These are phyloP conservation scores for Lachnellula cervina DNA, from an alignment of 2,329 filamentous ascomycete genomes.

Conservation along the genomic window DNA sequence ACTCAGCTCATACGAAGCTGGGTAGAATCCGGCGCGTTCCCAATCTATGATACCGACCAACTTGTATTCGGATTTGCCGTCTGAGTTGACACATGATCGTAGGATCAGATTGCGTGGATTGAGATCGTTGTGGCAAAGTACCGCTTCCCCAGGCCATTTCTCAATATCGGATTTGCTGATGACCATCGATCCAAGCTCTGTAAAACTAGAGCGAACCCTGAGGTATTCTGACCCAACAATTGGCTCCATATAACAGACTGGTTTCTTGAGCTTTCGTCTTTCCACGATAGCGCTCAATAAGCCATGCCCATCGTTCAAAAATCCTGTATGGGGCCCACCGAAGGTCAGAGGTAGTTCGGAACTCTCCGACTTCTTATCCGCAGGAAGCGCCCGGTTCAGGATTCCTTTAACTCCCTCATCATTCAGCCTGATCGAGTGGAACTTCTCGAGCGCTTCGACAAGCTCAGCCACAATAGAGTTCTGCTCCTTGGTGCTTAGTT, in stretches of 20 bases:
- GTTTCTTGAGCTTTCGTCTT: constrained; percentile 6
- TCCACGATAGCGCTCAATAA: constrained; percentile 10
- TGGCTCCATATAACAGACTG: constrained; percentile 8
- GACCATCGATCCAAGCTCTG: constrained; percentile 14
- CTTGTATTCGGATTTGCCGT: constrained; percentile 13
- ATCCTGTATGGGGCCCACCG: constrained; percentile 9
- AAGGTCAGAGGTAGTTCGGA: constrained; percentile 3
- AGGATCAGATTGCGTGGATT: constrained; percentile 16
- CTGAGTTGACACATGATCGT: constrained; percentile 1
- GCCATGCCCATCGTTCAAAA: constrained; percentile 4
- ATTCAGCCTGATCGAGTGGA: constrained; percentile 6
- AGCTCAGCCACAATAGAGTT: constrained; percentile 10
- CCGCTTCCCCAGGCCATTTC: constrained; percentile 20
- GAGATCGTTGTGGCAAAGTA: constrained; percentile 19
- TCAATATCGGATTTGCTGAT: constrained; percentile 19
- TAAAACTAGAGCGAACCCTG: constrained; percentile 5
- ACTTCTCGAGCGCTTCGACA: constrained; percentile 9
- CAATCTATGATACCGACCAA: constrained; percentile 21
- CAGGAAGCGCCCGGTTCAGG: constrained; percentile 5
- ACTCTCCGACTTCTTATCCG: constrained; percentile 2
- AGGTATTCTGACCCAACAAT: constrained; percentile 8
- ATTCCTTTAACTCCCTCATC: constrained; percentile 3
- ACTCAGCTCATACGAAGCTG: constrained; percentile 17
- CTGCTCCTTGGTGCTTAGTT: constrained; percentile 11
- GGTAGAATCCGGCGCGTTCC: constrained; percentile 25